Base-by-base conservation (phyloP, 257 asterid genomes). In the Ligustrum vulgare region DNA sequence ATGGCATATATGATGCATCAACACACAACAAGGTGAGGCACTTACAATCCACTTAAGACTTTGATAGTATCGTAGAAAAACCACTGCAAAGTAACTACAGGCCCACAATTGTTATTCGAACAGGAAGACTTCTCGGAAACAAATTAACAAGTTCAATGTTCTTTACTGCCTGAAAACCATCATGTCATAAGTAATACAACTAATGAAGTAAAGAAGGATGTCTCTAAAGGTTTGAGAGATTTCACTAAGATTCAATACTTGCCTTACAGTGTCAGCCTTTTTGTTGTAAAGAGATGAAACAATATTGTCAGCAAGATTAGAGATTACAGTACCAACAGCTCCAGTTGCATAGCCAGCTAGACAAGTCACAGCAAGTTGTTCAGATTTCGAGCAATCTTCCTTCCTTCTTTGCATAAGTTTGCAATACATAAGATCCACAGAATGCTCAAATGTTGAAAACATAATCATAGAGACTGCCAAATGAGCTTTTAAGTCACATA, bases 331-430 rank as follows among this genome's bases (percentile, higher is more conserved):
- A 54, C 92, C 91, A 77, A 86, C 82, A 66, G 91, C 84, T 51
- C 92, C 96, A 70, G 96, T 88, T 67, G 90, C 77, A 83, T 91
- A 91, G 71, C 96, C 92, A n/a, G 91, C 91, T 67, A 84, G 73
- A 81, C 92, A 91, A 32, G 96, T 87, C 36, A 89, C 92, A 0
- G 78, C 79, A 37, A 90, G 94, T 72, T 90, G 94, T 76, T 87
- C 86, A 25, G 83, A 68, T 77, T 70, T 81, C 23, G 94, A 85
- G 83, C 96, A 90, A 25, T 90, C 92, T 83, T 87, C 92, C 77
- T 82, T 86, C 72, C 75, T 84, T 78, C 73, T 88, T 78, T 72
- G 82, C 67, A 90, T 31, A 31, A 91, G 35, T 4, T 82, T 80
- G 58, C 45, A 39, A 78, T 89, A 88, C 73, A 87, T 87, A 67